These are phyloP conservation scores for Phlyctochytrium bullatum DNA, from an alignment of 192 early-diverging fungal genomes.

Conservation along the genomic window DNA sequence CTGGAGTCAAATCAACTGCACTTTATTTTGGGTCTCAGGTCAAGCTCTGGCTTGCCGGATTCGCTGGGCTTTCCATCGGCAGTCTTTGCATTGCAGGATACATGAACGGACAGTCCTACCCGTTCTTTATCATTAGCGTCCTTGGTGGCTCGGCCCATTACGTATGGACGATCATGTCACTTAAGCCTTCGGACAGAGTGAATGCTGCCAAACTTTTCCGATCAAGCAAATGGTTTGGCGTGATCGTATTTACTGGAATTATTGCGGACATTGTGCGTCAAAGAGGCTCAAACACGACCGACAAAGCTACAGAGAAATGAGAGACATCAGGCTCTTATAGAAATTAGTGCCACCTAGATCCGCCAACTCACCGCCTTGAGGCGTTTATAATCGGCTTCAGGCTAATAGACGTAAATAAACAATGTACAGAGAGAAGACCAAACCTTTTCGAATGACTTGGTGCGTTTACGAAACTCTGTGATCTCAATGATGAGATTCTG, in stretches of 20 bases:
- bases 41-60: slow-evolving; percentile 63
- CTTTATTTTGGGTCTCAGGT: slow-evolving; percentile 76
- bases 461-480: not conserved
- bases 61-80: slow-evolving; percentile 67
- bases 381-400: not conserved
- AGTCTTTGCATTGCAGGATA: slow-evolving; percentile 73
- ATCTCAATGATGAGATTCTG: not conserved
- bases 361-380: not conserved
- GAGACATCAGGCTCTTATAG: not conserved
- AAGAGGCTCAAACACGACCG: not conserved
- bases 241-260: slow-evolving; percentile 71
- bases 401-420: not conserved
- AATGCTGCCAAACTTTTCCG: slow-evolving; percentile 61
- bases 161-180: slow-evolving; percentile 75
- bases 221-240: slow-evolving; percentile 78
- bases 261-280: slow-evolving; percentile 51
- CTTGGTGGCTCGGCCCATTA: slow-evolving; percentile 73
- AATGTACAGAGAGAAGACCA: too few species aligned
- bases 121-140: slow-evolving; percentile 72
- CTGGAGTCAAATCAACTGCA: slow-evolving; percentile 91
- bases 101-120: slow-evolving; percentile 71
- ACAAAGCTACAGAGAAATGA: not conserved
- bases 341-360: not conserved
- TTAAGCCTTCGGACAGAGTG: slow-evolving; percentile 36
- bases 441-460: not conserved